Conservation (phyloP, 495 filamentous ascomycete species). For the Parathielavia appendiculata region DNA sequence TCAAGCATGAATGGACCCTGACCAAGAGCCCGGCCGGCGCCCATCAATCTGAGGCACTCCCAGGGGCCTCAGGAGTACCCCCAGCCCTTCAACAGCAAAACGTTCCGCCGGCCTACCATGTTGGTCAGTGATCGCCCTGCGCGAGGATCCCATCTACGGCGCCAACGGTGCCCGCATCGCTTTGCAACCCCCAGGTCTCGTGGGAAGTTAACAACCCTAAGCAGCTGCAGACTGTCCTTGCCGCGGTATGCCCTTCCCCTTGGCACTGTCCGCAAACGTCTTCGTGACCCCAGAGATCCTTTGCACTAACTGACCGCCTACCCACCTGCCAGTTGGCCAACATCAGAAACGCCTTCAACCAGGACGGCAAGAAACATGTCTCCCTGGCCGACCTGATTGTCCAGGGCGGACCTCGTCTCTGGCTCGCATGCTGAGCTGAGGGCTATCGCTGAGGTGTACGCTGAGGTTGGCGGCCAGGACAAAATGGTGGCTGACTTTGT, state of each 20-base stretch:
- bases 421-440: constrained; percentile 67
- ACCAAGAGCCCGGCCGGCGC: constrained; percentile 68
- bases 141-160: constrained; percentile 30
- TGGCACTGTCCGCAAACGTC: no score
- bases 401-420: constrained; percentile 61
- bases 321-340: constrained; percentile 46
- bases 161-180: constrained; percentile 71
- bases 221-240: constrained; percentile 52
- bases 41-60: constrained; percentile 64
- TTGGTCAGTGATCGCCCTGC: constrained; percentile 39
- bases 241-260: constrained; percentile 18
- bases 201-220: constrained; percentile 65
- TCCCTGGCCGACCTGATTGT: constrained; percentile 70
- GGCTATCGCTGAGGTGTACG: constrained; percentile 64
- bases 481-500: constrained; percentile 68
- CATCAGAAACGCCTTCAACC: constrained; percentile 55
- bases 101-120: constrained; percentile 64
- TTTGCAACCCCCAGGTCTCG: constrained; percentile 58
- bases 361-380: constrained; percentile 54
- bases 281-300: no score
- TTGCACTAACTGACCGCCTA: no score
- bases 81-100: constrained; percentile 57
- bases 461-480: constrained; percentile 44
- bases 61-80: constrained; percentile 53
- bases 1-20: constrained; percentile 70